These are phyloP conservation scores for Phoma herbarum DNA, from an alignment of 2,329 filamentous ascomycete genomes.

Conservation along the genomic window DNA sequence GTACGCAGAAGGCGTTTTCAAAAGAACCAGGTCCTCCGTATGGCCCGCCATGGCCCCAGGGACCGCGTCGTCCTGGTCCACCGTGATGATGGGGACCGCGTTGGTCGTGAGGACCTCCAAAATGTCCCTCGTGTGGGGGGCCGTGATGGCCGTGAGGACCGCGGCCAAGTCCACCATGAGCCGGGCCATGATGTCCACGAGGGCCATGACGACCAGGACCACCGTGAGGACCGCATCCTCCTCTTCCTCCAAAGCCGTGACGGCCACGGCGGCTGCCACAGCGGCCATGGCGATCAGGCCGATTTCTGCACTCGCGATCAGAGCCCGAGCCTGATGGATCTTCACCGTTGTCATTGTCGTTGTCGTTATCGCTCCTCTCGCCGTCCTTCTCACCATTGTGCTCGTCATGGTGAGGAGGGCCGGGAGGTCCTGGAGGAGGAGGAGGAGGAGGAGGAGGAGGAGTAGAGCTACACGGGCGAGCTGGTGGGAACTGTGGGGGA, in stretches of 20 bases:
- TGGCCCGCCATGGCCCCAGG: conserved; percentile 32
- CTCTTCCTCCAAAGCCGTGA: conserved; percentile 34
- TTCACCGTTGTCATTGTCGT: conserved; percentile 41
- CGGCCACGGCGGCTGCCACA: conserved; percentile 34
- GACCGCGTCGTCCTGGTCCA: conserved; percentile 38
- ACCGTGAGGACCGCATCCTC: conserved; percentile 30
- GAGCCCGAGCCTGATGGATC: conserved; percentile 43
- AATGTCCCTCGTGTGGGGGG: conserved; percentile 25
- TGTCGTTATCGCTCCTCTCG: conserved; percentile 28
- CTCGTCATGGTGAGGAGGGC: conserved; percentile 22
- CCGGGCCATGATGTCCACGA: conserved; percentile 10
- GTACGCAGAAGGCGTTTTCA: conserved; percentile 17
- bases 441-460: conserved; percentile 27
- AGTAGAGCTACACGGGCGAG: conserved; percentile 28
- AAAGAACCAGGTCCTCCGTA: conserved; percentile 14
- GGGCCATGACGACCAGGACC: conserved; percentile 22
- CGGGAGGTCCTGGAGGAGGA: conserved; percentile 32
- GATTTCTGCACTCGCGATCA: conserved; percentile 36
- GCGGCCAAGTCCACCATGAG: conserved; percentile 9
- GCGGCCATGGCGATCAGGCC: conserved; percentile 29
- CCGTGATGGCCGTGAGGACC: conserved; percentile 24
- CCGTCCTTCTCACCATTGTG: conserved; percentile 25
- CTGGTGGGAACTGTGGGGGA: conserved; percentile 24
- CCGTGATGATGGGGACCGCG: conserved; percentile 17
- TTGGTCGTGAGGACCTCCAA: conserved; percentile 15